Evolutionary conservation across 306 rosid genomes (phyloP).

Genomic region (Fragaria vesca): DNA sequence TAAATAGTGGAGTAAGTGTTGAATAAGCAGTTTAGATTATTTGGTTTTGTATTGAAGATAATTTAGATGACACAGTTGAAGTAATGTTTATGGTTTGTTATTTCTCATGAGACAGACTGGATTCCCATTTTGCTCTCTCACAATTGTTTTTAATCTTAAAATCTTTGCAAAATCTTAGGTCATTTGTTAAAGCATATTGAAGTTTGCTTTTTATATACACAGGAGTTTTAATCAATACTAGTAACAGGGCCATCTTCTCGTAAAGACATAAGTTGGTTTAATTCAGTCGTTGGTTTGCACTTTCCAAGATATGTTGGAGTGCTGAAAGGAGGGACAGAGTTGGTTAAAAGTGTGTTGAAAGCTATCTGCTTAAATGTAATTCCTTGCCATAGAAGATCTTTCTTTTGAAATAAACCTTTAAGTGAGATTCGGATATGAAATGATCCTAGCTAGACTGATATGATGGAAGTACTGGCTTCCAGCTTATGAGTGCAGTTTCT

Average conservation of each 20-base stretch:
- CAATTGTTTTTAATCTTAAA: constrained; percentile 9
- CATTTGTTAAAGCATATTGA: neutral
- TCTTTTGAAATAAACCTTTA: neutral
- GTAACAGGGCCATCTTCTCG: neutral
- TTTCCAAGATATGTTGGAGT: constrained; percentile 3
- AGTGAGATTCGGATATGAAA: neutral
- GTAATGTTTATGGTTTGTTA: neutral
- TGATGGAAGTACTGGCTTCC: neutral
- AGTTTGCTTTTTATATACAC: neutral
- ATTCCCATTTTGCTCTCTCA: neutral
- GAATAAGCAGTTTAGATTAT: neutral
- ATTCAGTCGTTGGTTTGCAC: neutral
- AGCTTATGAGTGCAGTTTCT: neutral
- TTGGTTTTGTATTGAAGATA: neutral
- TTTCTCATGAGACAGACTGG: neutral
- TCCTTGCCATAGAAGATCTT: neutral
- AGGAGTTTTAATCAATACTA: neutral
- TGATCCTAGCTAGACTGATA: neutral
- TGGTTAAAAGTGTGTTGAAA: neutral
- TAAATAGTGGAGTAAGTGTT: neutral
- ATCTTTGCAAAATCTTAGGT: neutral
- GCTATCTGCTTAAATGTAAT: too few species aligned
- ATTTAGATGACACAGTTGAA: neutral
- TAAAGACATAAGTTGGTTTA: neutral
- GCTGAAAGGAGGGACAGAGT: neutral